phyloP scores from a whole-genome alignment of 2,329 filamentous ascomycete species.

The Basipetospora sp. region DNA sequence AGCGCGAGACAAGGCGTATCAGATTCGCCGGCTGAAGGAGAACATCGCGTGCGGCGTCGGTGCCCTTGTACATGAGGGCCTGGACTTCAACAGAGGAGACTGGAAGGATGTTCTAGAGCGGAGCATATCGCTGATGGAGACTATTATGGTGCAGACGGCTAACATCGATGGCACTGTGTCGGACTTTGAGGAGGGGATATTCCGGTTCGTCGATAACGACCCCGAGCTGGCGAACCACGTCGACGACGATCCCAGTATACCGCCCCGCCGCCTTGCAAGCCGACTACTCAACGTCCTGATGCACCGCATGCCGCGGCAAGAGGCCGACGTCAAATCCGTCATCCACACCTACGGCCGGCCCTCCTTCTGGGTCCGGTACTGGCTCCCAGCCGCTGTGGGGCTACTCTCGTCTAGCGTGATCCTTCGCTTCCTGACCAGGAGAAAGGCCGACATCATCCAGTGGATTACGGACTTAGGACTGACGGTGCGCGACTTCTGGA shows the following conservation, averaged over 20 bases:
- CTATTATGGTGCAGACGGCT: conserved; percentile 59
- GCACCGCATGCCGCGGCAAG: conserved; percentile 53
- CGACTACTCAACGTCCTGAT: conserved; percentile 57
- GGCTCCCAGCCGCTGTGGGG: conserved; percentile 60
- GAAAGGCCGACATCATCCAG: conserved; percentile 58
- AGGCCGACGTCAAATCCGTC: conserved; percentile 37
- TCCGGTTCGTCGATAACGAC: conserved; percentile 46
- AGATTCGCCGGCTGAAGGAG: conserved; percentile 57
- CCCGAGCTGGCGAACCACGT: conserved; percentile 40
- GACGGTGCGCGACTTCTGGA: conserved; percentile 79
- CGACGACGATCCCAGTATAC: conserved; percentile 28
- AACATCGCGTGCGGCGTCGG: conserved; percentile 78
- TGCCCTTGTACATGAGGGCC: conserved; percentile 71
- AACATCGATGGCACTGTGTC: conserved; percentile 45
- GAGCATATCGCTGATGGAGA: conserved; percentile 74
- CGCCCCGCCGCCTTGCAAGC: conserved; percentile 46
- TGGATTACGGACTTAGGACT: conserved; percentile 69
- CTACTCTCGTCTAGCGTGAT: conserved; percentile 75
- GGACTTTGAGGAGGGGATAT: conserved; percentile 53
- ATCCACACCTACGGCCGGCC: conserved; percentile 60
- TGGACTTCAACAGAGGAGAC: conserved; percentile 51
- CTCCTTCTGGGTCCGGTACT: conserved; percentile 64
- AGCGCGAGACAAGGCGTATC: conserved; percentile 57
- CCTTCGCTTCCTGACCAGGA: conserved; percentile 61
- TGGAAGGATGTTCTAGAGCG: conserved; percentile 62